A percentile compares a stretch with the other conserved stretches of the same genome.
phyloP scores from a whole-genome alignment of 75 land plant genomes.

The Picea sitchensis region DNA sequence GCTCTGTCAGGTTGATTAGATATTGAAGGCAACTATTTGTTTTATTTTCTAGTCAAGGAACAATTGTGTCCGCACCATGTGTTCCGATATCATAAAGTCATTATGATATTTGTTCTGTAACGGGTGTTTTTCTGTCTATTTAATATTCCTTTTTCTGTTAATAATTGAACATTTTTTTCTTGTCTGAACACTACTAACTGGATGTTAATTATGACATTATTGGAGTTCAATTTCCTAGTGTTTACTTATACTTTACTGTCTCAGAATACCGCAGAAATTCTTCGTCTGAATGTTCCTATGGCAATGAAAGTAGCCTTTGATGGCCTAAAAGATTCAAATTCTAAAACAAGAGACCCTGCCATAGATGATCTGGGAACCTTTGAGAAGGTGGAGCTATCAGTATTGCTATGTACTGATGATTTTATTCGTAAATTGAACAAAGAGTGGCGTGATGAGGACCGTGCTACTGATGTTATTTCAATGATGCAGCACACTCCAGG shows the following conservation, averaged over 20 bases:
- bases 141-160: too few relatives aligned
- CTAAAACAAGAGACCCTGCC: slow-evolving; percentile 56
- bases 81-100: neutral
- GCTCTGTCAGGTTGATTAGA: neutral
- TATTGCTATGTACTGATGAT: slow-evolving; percentile 82
- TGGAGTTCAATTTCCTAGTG: neutral
- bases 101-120: neutral
- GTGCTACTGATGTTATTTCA: slow-evolving; percentile 88
- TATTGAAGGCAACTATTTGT: neutral
- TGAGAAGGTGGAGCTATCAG: slow-evolving; percentile 81
- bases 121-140: neutral
- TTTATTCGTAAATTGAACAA: slow-evolving; percentile 86
- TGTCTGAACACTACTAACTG: neutral
- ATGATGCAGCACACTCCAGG: slow-evolving; percentile 77
- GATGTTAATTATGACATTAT: neutral
- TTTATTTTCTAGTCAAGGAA: neutral
- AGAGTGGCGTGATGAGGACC: slow-evolving; percentile 83
- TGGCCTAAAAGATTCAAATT: slow-evolving; percentile 49
- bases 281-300: slow-evolving; percentile 77
- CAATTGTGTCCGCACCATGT: neutral
- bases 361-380: slow-evolving; percentile 57
- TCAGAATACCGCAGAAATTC: slow-evolving; percentile 76
- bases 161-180: neutral
- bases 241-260: slow-evolving; percentile 8
- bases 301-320: slow-evolving; percentile 89